Percentiles rank a stretch among this genome's conserved stretches.
Evolutionary conservation across 495 filamentous ascomycete species (phyloP).

Genomic region (Chaetomium tenue): DNA sequence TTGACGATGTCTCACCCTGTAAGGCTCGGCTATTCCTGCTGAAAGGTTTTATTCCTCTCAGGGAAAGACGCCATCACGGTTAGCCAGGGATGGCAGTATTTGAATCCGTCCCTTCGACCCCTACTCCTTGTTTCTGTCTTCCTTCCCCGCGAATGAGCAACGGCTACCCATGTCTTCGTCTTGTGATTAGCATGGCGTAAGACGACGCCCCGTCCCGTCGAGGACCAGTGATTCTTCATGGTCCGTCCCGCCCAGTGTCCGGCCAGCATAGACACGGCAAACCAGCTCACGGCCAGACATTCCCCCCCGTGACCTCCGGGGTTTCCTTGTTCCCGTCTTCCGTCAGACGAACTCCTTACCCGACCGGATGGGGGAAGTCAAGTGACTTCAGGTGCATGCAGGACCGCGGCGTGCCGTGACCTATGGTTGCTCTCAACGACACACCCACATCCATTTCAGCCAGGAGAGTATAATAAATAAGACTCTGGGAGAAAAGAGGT

Average conservation of each 20-base stretch:
- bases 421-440: background rate
- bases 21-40: background rate
- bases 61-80: background rate
- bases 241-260: constrained; percentile 17
- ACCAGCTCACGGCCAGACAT: background rate
- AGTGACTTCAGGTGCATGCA: constrained; percentile 5
- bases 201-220: constrained; percentile 16
- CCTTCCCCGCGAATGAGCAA: constrained; percentile 16
- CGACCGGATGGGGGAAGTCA: background rate
- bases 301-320: background rate
- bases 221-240: constrained; percentile 2
- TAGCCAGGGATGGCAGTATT: background rate
- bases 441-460: background rate
- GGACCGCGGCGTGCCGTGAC: background rate
- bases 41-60: too few species aligned
- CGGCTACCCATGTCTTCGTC: background rate
- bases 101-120: background rate
- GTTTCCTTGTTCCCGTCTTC: background rate
- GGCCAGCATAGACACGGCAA: background rate
- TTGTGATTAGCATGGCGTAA: background rate
- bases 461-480: background rate
- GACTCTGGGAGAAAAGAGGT: background rate
- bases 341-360: background rate
- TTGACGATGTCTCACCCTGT: background rate
- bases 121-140: background rate